These are phyloP conservation scores for Schwanniomyces etchellsii DNA, from an alignment of 1,139 yeast genomes.

Conservation along the genomic window DNA sequence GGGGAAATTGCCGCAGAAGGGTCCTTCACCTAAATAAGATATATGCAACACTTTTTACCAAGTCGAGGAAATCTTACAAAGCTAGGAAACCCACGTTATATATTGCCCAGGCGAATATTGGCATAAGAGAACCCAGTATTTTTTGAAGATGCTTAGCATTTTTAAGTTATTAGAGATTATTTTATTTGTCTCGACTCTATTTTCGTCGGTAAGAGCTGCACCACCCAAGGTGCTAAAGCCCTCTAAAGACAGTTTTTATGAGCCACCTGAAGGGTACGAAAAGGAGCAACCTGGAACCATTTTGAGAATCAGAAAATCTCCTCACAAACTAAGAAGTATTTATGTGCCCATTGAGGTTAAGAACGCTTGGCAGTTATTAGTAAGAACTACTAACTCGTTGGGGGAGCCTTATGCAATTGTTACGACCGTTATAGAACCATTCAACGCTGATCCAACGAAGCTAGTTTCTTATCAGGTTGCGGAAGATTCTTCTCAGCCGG, in stretches of 20 bases:
- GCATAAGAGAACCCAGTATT: too few relatives aligned
- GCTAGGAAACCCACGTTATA: too few relatives aligned
- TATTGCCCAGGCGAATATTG: too few relatives aligned
- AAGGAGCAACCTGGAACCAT: slow-evolving; percentile 14
- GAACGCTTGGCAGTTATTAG: slow-evolving; percentile 26
- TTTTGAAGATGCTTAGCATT: too few relatives aligned
- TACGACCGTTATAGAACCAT: slow-evolving; percentile 27
- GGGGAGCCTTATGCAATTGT: slow-evolving; percentile 27
- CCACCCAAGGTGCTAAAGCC: slow-evolving; percentile 5
- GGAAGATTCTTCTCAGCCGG: slow-evolving; percentile 21
- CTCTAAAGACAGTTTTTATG: slow-evolving; percentile 17
- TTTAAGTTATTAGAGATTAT: too few relatives aligned
- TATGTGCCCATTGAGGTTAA: slow-evolving; percentile 13
- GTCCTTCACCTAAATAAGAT: too few relatives aligned
- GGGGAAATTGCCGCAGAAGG: too few relatives aligned
- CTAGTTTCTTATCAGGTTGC: slow-evolving; percentile 30
- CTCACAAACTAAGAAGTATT: slow-evolving; percentile 13
- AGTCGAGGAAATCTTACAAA: too few relatives aligned
- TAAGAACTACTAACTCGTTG: slow-evolving; percentile 27
- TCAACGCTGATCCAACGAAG: slow-evolving; percentile 21
- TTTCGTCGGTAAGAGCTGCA: too few relatives aligned
- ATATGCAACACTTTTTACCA: too few relatives aligned
- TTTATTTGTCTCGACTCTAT: too few relatives aligned
- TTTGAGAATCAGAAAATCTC: slow-evolving; percentile 18
- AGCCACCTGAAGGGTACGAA: slow-evolving; percentile 17